Conservation (phyloP, 2,329 filamentous ascomycete species). For the Aphanocladium album region DNA sequence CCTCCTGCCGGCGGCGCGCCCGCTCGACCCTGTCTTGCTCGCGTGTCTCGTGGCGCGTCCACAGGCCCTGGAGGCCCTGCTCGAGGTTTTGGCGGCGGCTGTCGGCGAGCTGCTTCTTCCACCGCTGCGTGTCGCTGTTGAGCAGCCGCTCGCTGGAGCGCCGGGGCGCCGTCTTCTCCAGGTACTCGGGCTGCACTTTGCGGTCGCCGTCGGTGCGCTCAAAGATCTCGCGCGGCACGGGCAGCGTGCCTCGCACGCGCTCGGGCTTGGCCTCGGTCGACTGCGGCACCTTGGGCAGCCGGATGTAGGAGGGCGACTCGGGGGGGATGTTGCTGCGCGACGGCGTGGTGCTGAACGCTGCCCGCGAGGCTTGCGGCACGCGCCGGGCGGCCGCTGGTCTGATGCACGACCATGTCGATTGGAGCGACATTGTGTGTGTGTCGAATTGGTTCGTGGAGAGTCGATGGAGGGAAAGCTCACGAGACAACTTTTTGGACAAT, state of each 20-base stretch:
- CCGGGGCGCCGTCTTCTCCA: slow-evolving; percentile 52
- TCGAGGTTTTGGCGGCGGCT: slow-evolving; percentile 66
- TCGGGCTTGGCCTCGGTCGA: slow-evolving; percentile 46
- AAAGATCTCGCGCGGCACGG: slow-evolving; percentile 79
- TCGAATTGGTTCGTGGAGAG: not conserved
- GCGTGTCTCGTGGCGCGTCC: slow-evolving; percentile 53
- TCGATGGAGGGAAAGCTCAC: not conserved
- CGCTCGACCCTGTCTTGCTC: slow-evolving; percentile 31
- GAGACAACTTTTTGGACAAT: not conserved
- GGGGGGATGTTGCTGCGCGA: slow-evolving; percentile 61
- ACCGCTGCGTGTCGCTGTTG: slow-evolving; percentile 40
- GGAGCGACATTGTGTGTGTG: slow-evolving; percentile 24
- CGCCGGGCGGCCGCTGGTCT: slow-evolving; percentile 24
- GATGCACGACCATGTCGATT: slow-evolving; percentile 20
- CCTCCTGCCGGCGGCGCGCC: slow-evolving; percentile 43
- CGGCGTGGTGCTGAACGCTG: slow-evolving; percentile 30
- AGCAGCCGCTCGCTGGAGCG: slow-evolving; percentile 40
- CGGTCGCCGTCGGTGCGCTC: slow-evolving; percentile 46
- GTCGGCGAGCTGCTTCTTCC: slow-evolving; percentile 70
- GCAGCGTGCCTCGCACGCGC: slow-evolving; percentile 70
- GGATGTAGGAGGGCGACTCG: slow-evolving; percentile 83
- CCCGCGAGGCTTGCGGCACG: slow-evolving; percentile 22
- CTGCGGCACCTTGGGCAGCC: slow-evolving; percentile 73
- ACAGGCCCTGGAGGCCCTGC: slow-evolving; percentile 65
- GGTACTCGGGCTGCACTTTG: slow-evolving; percentile 59